Base-by-base conservation (phyloP, 257 asterid genomes). In the Gentiana dahurica region DNA sequence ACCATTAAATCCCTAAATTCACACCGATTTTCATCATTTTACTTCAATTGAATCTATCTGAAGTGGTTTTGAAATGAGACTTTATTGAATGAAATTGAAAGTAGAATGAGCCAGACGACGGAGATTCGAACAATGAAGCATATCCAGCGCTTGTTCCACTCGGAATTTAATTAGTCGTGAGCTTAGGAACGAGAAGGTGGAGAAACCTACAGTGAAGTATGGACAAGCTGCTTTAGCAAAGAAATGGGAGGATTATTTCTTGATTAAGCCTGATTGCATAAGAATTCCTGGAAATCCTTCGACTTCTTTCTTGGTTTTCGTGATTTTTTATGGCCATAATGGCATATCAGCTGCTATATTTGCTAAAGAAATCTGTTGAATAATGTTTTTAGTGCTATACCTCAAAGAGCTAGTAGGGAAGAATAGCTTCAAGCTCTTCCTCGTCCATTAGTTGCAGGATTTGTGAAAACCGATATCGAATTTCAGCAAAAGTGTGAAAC, bases 331-430 rank as follows among this genome's bases (percentile, higher is more conserved):
- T 76, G 98, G 98, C 57, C 98, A 91, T 65, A 87, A 91, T 62
- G 98, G 98, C 61, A 79, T 74, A 75, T 85, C 98, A n/a, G 98
- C 98, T 61, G 98, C 98, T 55, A 87, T 91, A 64, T 91, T 79
- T 66, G 75, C 98, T 1, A 91, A 87, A 69, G 98, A 91, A 75
- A 77, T 75, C 73, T 91, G 46, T 71, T 91, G 64, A 85, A 71
- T 81, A 85, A 91, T 61, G 96, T 91, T 10, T 62, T 87, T 75
- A 81, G 95, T 72, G 98, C 95, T 91, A 67, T 91, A 67, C 96
- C 96, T 36, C 74, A 77, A 71, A 86, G 76, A 36, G 55, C 77
- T 72, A 73, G 82, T 51, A 69, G 98, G 67, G n/a, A n/a, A n/a
- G n/a, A n/a, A n/a, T n/a, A n/a, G n/a, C n/a, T n/a, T n/a, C n/a